phyloP scores from a whole-genome alignment of 305 asterid species.

The Plantago coronopus region DNA sequence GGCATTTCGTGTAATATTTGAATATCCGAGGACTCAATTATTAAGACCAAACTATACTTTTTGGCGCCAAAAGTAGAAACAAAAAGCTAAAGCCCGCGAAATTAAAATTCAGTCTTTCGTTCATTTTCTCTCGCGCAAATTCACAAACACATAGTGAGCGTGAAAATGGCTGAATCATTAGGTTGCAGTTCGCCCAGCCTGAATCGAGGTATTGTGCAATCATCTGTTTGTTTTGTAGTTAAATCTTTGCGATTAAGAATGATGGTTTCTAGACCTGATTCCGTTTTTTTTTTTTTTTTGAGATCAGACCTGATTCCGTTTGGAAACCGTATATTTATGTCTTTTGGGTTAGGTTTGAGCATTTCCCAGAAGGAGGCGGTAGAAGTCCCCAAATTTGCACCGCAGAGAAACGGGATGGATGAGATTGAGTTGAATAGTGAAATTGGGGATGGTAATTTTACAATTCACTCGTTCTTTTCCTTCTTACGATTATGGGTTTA shows the following conservation, averaged over 20 bases:
- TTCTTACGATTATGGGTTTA: not conserved
- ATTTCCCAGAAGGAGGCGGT: constrained; percentile 63
- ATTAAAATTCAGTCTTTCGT: too few species aligned
- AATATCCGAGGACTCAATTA: too few species aligned
- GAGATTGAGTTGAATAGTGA: constrained; percentile 30
- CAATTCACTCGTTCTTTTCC: not conserved
- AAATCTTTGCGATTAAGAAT: not conserved
- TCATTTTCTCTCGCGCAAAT: too few species aligned
- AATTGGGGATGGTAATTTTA: constrained; percentile 53
- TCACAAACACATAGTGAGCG: constrained; percentile 5
- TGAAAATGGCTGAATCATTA: constrained; percentile 59
- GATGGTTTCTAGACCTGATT: not conserved
- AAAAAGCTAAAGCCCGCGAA: too few species aligned
- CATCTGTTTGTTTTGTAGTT: not conserved
- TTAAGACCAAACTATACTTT: too few species aligned
- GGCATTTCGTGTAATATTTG: too few species aligned
- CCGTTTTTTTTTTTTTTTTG: too few species aligned
- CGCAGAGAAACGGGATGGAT: constrained; percentile 47
- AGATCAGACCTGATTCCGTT: too few species aligned
- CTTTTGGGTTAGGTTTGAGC: constrained; percentile 47
- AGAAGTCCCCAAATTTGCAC: constrained; percentile 54
- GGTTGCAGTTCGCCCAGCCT: constrained; percentile 62
- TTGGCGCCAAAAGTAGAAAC: too few species aligned
- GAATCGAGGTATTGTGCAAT: constrained; percentile 50
- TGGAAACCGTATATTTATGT: too few species aligned